phyloP scores from a whole-genome alignment of 1,284 basidiomycete genomes.

The Moniliophthora roreri region DNA sequence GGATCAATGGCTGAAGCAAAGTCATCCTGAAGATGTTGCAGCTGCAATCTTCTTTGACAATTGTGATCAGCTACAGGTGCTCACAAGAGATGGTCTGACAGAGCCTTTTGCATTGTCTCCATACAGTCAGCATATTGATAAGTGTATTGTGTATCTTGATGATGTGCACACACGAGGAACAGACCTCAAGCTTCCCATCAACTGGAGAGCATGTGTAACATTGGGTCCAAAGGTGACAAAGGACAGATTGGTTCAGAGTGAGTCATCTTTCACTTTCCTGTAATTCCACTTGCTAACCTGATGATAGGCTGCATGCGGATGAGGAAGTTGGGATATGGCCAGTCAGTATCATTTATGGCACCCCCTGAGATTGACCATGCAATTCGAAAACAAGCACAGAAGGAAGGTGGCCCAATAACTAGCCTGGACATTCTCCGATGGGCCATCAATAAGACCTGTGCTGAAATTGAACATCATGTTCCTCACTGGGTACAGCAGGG shows the following conservation, averaged over 20 bases:
- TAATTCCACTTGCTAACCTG: neutral
- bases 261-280: slow-evolving; percentile 8
- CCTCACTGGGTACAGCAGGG: slow-evolving; percentile 52
- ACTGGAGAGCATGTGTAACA: slow-evolving; percentile 49
- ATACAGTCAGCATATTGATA: slow-evolving; percentile 40
- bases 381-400: slow-evolving; percentile 32
- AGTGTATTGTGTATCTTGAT: slow-evolving; percentile 53
- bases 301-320: slow-evolving; percentile 46
- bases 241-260: slow-evolving; percentile 54
- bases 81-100: slow-evolving; percentile 36
- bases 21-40: slow-evolving; percentile 30
- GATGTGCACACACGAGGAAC: slow-evolving; percentile 61
- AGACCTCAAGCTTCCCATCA: slow-evolving; percentile 47
- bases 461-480: slow-evolving; percentile 36
- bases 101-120: slow-evolving; percentile 44
- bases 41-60: slow-evolving; percentile 51
- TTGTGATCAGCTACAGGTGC: slow-evolving; percentile 42
- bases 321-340: slow-evolving; percentile 49
- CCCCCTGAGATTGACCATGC: slow-evolving; percentile 42
- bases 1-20: slow-evolving; percentile 35
- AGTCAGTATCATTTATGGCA: slow-evolving; percentile 50
- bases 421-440: slow-evolving; percentile 42
- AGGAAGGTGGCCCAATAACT: slow-evolving; percentile 12
- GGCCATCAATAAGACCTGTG: slow-evolving; percentile 45
- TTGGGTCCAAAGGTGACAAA: slow-evolving; percentile 55